Base-by-base conservation (phyloP, 2,329 filamentous ascomycete species). In the Botrytis fragariae region DNA sequence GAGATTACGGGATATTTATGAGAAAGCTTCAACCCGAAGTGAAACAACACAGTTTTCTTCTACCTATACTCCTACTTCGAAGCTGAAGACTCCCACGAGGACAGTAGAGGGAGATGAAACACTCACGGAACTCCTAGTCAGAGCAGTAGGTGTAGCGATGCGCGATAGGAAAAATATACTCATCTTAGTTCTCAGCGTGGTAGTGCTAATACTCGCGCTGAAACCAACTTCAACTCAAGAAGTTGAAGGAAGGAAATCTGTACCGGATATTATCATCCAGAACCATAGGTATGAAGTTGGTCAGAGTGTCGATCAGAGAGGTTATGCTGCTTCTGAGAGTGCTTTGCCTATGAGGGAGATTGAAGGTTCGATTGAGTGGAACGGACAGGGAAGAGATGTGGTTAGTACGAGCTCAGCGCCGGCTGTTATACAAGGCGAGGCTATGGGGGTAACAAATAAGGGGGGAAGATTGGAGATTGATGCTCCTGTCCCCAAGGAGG, bases 121-220 rank as follows among this genome's bases (percentile, higher is more conserved):
- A 2, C 83, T 91, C 18, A 82, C 84, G 0, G 86, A 89, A 74
- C 82, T 91, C 14, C 78, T 91, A 0, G 77, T 88, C 14, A 86
- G 88, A 75, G 87, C 88, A 0, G 82, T 83, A 69, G 84, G 85
- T 45, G 86, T 91, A 12, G 80, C 88, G 29, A 78, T 91, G 77
- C 84, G 86, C 64, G 89, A 91, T 76, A 84, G 84, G 73, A 90
- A 87, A 82, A 91, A 91, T 72, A 79, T 90, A 16, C 81, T 85
- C n/a, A 90, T 91, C 39, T 82, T 84, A 8, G 77, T 87, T 0
- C 81, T 91, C 69, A 85, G 86, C 72, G 73, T 87, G 3, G 79
- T 91, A n/a, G 84, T 89, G 3, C 76, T 89, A 22, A 72, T 88
- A 42, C 82, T 90, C 16, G 86, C 87, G 1, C n/a, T 81, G 9